These are phyloP conservation scores for Aristolochia californica DNA, from an alignment of 164 flowering plant genomes.

Conservation along the genomic window DNA sequence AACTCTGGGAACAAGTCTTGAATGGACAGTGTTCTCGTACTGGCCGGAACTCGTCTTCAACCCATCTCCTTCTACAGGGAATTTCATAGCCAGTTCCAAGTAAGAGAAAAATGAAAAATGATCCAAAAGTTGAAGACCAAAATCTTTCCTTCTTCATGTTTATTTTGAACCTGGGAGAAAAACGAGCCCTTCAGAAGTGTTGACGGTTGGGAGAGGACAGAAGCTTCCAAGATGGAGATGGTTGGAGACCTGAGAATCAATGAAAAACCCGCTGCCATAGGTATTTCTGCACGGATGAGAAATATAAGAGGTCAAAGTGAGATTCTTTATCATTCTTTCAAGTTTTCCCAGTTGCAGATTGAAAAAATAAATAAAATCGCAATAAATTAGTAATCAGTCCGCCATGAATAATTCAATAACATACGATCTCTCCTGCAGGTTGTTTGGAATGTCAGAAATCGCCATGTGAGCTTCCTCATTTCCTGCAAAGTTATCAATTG, in stretches of 20 bases:
- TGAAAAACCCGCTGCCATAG: constrained; percentile 9
- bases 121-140: too few relatives aligned
- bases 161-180: too few relatives aligned
- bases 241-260: constrained; percentile 12
- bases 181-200: too few relatives aligned
- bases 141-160: too few relatives aligned
- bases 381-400: too few relatives aligned
- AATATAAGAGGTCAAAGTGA: background rate
- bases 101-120: background rate
- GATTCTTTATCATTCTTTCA: background rate
- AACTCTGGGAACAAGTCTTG: background rate
- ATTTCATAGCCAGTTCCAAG: background rate
- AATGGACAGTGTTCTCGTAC: constrained; percentile 8
- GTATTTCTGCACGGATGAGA: constrained; percentile 1
- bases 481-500: constrained; percentile 14
- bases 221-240: constrained; percentile 16
- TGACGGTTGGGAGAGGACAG: constrained; percentile 6
- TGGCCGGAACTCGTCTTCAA: constrained; percentile 3
- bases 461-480: constrained; percentile 22
- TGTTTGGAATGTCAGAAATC: constrained; percentile 11
- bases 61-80: background rate
- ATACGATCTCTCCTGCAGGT: constrained; percentile 14
- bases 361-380: background rate
- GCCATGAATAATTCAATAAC: background rate
- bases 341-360: background rate